Evolutionary conservation across 1,139 yeast species (phyloP), one percentile per base, ranked within the genome.

Genomic region (Kluyveromyces sp.): DNA sequence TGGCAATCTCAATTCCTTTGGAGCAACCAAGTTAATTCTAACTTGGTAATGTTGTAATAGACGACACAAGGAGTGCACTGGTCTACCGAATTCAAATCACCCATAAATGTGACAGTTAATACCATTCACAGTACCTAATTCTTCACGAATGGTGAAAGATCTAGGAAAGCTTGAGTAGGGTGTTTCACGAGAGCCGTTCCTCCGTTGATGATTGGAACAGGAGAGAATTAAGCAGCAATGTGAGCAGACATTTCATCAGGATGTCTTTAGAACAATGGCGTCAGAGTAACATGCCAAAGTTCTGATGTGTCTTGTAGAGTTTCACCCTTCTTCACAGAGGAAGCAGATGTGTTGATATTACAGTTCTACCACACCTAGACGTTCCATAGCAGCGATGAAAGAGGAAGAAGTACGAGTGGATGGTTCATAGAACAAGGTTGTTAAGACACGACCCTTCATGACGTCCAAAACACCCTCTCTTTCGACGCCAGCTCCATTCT

Each of bases 341-440:
- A 89, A 40, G 92, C 76, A 51, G 78, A 79, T 50, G 94, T 85
- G 54, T 87, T 76, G 54, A 94, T 84, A 46, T 95, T 79, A 94
- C 86, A 56, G 90, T 96, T 68, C 96, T 82, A 65, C 99, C 99
- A 67, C 99, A 67, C 99, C 99, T 61, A 94, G 77, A 73, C 99
- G 85, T 75, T 94, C 97, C 98, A 94, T 94, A 52, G 99, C 99
- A 59, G 97, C 96, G 68, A 94, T 96, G 66, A 94, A 94, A 2
- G 97, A 90, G 27, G 97, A 81, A 21, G 95, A 79, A 32, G 99
- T 94, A 70, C 99, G 80, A 41, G 99, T 94, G 7, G 97, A 88
- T 59, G 99, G 98, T 73, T 94, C 99, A 68, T 89, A 94, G 74
- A 94, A 94, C 76, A 94, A 83, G 27, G 97, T 92, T 45, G 97